A percentile compares a stretch with the other conserved stretches of the same genome.
phyloP scores from a whole-genome alignment of 768 basidiomycete species.

The Goffeauzyma gilvescens region DNA sequence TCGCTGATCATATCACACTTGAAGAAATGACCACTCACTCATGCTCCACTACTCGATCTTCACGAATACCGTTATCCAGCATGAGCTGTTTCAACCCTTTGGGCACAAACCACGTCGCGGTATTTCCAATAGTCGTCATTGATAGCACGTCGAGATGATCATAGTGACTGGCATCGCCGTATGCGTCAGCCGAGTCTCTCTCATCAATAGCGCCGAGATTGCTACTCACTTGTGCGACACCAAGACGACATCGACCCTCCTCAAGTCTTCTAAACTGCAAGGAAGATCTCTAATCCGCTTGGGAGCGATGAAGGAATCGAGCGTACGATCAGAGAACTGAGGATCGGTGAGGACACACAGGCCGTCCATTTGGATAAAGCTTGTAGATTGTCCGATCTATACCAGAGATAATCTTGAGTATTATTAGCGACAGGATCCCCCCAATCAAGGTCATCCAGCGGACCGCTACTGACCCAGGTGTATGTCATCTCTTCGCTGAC shows the following conservation, averaged over 20 bases:
- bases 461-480: conserved; percentile 13
- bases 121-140: conserved; percentile 25
- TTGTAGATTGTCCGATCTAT: conserved; percentile 32
- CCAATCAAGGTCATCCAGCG: background rate
- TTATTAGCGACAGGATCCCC: background rate
- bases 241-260: conserved; percentile 27
- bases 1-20: background rate
- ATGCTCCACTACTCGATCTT: conserved; percentile 19
- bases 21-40: conserved; percentile 19
- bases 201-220: background rate
- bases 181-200: background rate
- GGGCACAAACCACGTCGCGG: conserved; percentile 29
- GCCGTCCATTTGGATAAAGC: conserved; percentile 27
- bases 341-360: conserved; percentile 31
- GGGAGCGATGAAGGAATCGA: conserved; percentile 22
- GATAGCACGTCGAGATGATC: conserved; percentile 30
- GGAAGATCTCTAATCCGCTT: conserved; percentile 26
- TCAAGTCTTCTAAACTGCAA: conserved; percentile 22
- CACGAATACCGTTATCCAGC: conserved; percentile 17
- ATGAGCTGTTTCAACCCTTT: conserved; percentile 26
- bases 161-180: conserved; percentile 22
- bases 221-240: conserved; percentile 29
- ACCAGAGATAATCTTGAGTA: background rate
- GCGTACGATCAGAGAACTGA: conserved; percentile 25
- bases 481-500: conserved; percentile 18